Base-by-base conservation (phyloP, 179 eudicot species). In the Sideroxylon spinosum region DNA sequence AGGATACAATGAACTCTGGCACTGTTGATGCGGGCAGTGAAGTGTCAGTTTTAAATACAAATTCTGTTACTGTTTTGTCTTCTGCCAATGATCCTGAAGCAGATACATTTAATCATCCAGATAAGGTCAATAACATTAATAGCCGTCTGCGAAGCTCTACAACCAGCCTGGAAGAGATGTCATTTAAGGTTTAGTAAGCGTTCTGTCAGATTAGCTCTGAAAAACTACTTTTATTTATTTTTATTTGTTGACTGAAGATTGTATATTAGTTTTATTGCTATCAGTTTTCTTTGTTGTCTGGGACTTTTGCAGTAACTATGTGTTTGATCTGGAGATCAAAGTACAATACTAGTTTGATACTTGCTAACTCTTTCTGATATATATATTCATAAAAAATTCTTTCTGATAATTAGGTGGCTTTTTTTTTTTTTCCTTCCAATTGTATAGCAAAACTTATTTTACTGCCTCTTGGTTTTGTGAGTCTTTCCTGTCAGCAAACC, bases 171-270 rank as follows among this genome's bases (percentile, higher is more conserved):
- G 92, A 88, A 53, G 93, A 90, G 63, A 78, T 87, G 52, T 78
- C 78, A 37, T 87, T 86, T 80, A 91, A 94, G 98, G 98, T 94
- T 80, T 68, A 52, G 16, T 52, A 9, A 9, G 56, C 56, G 9
- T 52, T 52, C 16, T 52, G 12, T 14, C 1, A 37, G 16, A 52
- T 52, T 75, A 74, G 23, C n/a, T 7, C 66, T 22, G 4, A 7
- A 29, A 56, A 67, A 37, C 44, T 37, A 32, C 37, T 37, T 37
- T 37, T 37, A 3, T 37, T 37, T 23, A 13, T 71, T 12, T 62
- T n/a, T 23, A 55, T 55, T 63, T 53, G 16, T 57, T 11, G 75
- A 17, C 28, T 69, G 70, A 65, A 10, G 44, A 37, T 37, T 63
- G 66, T 48, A 26, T 67, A 1, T 20, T 9, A 20, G 26, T 78